These are phyloP conservation scores for Rasamsonia emersonii DNA, from an alignment of 2,329 filamentous ascomycete genomes.

Conservation along the genomic window DNA sequence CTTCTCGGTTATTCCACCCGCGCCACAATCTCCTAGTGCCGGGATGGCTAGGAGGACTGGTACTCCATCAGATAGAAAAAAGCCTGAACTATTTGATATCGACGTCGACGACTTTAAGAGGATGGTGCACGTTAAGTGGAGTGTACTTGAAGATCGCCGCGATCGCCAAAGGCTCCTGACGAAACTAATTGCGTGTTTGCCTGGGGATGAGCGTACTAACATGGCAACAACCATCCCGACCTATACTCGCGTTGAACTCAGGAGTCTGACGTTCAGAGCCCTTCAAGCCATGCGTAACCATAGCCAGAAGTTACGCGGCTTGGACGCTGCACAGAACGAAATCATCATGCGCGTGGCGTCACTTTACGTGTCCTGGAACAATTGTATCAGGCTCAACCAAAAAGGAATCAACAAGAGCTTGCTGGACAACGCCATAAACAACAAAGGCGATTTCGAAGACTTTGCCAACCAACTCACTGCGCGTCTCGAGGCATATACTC, in stretches of 20 bases:
- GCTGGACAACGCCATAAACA: conserved; percentile 16
- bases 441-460: conserved; percentile 15
- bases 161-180: conserved; percentile 31
- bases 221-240: conserved; percentile 10
- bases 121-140: conserved; percentile 25
- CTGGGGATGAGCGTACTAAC: conserved; percentile 12
- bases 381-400: conserved; percentile 13
- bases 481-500: conserved; percentile 13
- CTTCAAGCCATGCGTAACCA: conserved; percentile 10
- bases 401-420: conserved; percentile 14
- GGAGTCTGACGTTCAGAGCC: conserved; percentile 9
- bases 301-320: conserved; percentile 4
- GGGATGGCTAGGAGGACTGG: no score
- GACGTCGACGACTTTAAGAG: conserved; percentile 17
- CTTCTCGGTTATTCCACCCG: no score
- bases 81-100: no score
- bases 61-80: no score
- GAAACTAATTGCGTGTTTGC: conserved; percentile 18
- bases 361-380: conserved; percentile 26
- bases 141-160: conserved; percentile 23
- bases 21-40: no score
- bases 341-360: conserved; percentile 18
- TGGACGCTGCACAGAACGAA: conserved; percentile 6
- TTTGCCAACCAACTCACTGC: conserved; percentile 24
- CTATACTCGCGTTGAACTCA: conserved; percentile 10